Evolutionary conservation across 2,329 filamentous ascomycete species (phyloP), one percentile per base, ranked within the genome.

Genomic region (Beauveria medogensis): DNA sequence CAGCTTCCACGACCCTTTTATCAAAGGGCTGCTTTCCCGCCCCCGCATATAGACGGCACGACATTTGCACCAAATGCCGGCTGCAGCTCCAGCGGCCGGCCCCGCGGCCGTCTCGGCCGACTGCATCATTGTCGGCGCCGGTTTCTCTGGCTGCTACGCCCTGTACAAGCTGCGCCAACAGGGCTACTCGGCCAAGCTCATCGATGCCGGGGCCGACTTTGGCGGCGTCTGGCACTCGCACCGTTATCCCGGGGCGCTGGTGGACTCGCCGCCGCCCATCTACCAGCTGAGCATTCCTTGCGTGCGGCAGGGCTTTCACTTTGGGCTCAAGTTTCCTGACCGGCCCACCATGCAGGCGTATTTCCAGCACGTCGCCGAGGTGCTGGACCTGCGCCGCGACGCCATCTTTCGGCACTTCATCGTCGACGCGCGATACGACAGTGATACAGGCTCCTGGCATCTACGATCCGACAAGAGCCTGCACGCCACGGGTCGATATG

Each of bases 151-250:
- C 43, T 64, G 64, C 61, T 65, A 65, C 44, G 57, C 63, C 18
- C 70, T 78, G 5, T 69, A 77, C 55, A 67, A 67, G 40, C 69
- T 79, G 2, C 71, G 72, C 18, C 65, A 73, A 4, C 67, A 68
- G 18, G 74, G 74, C 2, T 69, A 74, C 34, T 70, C 67, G 1
- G 71, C 68, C 24, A 73, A 74, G 53, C 60, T 76, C 0, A 67
- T 77, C 37, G 77, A 79, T 48, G 68, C 70, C 0, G 77, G 70
- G 3, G 44, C 62, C 6, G 70, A 68, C 30, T 67, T 75, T 12
- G 77, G 77, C 5, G 77, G 77, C 8, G 72, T 75, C 9, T 80
- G 77, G 77, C 70, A 74, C 59, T 77, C 72, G 70, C 78, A 78
- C 64, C 65, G 69, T 1, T 79, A 78, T 52, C 77, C 77, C 1